These are phyloP conservation scores for Lichina pygmaea DNA, from an alignment of 495 filamentous ascomycete genomes.

Conservation along the genomic window DNA sequence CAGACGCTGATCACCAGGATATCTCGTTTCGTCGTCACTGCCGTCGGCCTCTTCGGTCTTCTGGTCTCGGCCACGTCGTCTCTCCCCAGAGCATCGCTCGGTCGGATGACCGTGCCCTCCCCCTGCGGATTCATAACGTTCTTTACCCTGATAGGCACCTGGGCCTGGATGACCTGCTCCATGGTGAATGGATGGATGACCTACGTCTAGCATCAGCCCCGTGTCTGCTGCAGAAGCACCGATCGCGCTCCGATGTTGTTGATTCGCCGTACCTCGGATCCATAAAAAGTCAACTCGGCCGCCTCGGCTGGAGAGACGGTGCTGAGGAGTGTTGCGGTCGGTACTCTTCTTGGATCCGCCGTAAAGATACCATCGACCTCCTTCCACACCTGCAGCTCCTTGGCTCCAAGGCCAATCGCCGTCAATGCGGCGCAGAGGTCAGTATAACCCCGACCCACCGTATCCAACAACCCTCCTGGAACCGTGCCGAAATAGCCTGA, in stretches of 20 bases:
- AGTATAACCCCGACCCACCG: constrained; percentile 67
- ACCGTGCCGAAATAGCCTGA: constrained; percentile 66
- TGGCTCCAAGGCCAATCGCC: constrained; percentile 48
- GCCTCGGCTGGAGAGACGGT: constrained; percentile 71
- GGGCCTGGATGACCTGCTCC: constrained; percentile 86
- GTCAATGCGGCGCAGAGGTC: constrained; percentile 68
- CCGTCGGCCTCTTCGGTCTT: constrained; percentile 49
- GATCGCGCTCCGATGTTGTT: background rate
- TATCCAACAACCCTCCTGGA: constrained; percentile 49
- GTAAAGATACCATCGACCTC: constrained; percentile 85
- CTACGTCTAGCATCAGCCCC: constrained; percentile 3
- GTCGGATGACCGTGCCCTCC: constrained; percentile 64
- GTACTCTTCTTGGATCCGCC: constrained; percentile 67
- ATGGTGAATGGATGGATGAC: constrained; percentile 97
- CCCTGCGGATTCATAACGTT: constrained; percentile 89
- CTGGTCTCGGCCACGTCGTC: constrained; percentile 19
- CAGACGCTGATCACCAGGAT: constrained; percentile 88
- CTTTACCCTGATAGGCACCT: constrained; percentile 88
- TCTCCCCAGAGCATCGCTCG: constrained; percentile 18
- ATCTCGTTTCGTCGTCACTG: constrained; percentile 83
- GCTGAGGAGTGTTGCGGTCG: constrained; percentile 47
- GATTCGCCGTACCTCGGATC: constrained; percentile 28
- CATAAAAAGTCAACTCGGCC: constrained; percentile 78
- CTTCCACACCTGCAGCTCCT: constrained; percentile 80
- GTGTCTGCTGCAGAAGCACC: background rate